Base-by-base conservation (phyloP, 2,329 filamentous ascomycete genomes). In the Chaetomium globosum region DNA sequence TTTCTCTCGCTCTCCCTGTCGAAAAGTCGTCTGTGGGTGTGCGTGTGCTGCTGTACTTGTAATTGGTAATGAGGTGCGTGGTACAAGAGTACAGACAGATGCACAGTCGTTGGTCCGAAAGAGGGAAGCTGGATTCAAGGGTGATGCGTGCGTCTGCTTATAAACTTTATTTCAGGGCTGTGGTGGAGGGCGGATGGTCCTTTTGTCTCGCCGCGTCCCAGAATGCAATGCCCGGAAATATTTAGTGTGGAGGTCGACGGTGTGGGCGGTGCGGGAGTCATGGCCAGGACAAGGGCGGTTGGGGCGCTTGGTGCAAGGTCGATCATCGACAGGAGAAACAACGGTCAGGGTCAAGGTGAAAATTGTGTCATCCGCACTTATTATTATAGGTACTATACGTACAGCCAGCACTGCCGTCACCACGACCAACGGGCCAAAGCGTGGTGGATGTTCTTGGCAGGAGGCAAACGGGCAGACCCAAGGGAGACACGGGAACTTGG, bases 171-270 rank as follows among this genome's bases (percentile, higher is more conserved):
- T 64, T 59, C 60, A 64, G 52, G 53, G 52, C 57, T 46, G 61
- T 28, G 43, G 62, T 60, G 59, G 59, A 57, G 49, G 62, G 65
- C 36, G 30, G 63, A 10, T 52, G 63, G 57, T 59, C 60, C 64
- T 65, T 64, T 66, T 61, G 65, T 63, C 63, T 63, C 54, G 49
- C 57, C 61, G 54, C 33, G 59, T 64, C 64, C 66, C 59, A 68
- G 65, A 67, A 69, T 64, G 68, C 61, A 69, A 64, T 56, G 63
- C 64, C 68, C 66, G 70, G 71, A 72, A 71, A 72, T 72, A 70
- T 69, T 71, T 68, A 69, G 65, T 68, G 67, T 61, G 60, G 67
- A 60, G 61, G 66, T 65, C 67, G 71, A 69, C 66, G 63, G 67
- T 61, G 67, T 61, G 67, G 70, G 64, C 67, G 67, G 61, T 59